Evolutionary conservation across 2,329 filamentous ascomycete genomes (phyloP).

Genomic region (Huntiella savannae): DNA sequence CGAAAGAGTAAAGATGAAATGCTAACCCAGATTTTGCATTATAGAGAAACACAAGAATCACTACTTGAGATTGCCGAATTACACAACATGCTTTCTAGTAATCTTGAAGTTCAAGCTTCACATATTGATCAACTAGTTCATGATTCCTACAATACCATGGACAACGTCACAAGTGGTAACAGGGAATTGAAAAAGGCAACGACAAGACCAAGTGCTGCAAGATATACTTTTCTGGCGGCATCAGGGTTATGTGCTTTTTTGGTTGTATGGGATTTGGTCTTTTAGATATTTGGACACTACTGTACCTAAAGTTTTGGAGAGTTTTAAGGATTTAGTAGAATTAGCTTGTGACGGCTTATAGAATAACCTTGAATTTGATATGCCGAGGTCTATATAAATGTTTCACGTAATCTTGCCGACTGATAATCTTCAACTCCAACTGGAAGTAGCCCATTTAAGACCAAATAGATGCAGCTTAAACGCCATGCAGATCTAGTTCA

Average conservation of each 20-base stretch:
- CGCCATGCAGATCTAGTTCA: too few relatives aligned
- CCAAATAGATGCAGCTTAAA: too few relatives aligned
- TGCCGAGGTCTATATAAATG: too few relatives aligned
- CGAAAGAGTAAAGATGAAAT: not conserved
- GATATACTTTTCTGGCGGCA: conserved; percentile 65
- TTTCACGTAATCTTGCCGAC: too few relatives aligned
- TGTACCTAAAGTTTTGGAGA: not conserved
- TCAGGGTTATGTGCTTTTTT: conserved; percentile 56
- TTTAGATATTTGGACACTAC: conserved; percentile 18
- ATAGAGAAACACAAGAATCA: conserved; percentile 71
- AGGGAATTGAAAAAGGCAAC: conserved; percentile 74
- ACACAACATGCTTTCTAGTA: conserved; percentile 72
- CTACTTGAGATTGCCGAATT: conserved; percentile 83
- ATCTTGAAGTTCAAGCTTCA: conserved; percentile 68
- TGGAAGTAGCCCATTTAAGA: too few relatives aligned
- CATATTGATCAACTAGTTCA: conserved; percentile 76
- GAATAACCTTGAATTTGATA: too few relatives aligned
- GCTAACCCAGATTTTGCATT: not conserved
- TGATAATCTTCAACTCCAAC: too few relatives aligned
- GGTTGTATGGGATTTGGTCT: conserved; percentile 58
- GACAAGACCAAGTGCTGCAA: conserved; percentile 50
- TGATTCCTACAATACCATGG: conserved; percentile 62
- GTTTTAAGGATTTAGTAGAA: too few relatives aligned
- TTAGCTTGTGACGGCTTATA: too few relatives aligned
- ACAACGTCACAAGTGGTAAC: conserved; percentile 80